Evolutionary conservation across 768 basidiomycete species (phyloP), one percentile per base, ranked within the genome.

Genomic region (Lentinula edodes): DNA sequence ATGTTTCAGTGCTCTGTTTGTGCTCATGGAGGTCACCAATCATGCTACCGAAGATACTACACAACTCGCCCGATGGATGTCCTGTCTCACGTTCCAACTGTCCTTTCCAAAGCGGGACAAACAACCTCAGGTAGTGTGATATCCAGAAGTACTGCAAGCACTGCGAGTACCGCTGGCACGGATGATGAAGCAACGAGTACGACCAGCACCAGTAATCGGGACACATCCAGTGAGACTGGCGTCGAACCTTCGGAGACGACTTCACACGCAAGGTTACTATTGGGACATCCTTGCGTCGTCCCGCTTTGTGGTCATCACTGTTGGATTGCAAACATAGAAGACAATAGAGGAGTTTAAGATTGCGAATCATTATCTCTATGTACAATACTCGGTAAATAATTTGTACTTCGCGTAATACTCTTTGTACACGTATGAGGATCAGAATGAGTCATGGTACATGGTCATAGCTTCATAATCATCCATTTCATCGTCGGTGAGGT

Each of bases 271-370:
- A 72, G 66, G 54, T 67, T 83, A 39, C 69, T 74, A 28, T 28
- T 28, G 12, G 90, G 86, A 3, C 86, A 89, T 69, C 80, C 78
- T 0, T 93, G 91, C 72, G 88, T 89, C 13, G 83, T 56, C 5
- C 55, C 89, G 46, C 91, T 91, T 4, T 93, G 91, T 72, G 91
- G 91, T 0, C 91, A 93, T 73, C 81, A 80, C 65, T 93, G 91
- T 66, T 92, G 90, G 90, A 52, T 62, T 6, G 20, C 35, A 28
- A 38, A 39, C 56, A 36, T 61, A 43, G 12, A 41, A 12, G 55
- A 56, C 10, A 23, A 38, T 6, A 54, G 16, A n/a, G 35, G 39
- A 16, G n/a, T 13, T 10, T 20, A 28, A 28, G 28, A 28, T 28
- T 28, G 3, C 28, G 28, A 4, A 28, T 28, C 28, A 28, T 28